phyloP scores from a whole-genome alignment of 495 filamentous ascomycete species.

The Polyplosphaeria fusca region DNA sequence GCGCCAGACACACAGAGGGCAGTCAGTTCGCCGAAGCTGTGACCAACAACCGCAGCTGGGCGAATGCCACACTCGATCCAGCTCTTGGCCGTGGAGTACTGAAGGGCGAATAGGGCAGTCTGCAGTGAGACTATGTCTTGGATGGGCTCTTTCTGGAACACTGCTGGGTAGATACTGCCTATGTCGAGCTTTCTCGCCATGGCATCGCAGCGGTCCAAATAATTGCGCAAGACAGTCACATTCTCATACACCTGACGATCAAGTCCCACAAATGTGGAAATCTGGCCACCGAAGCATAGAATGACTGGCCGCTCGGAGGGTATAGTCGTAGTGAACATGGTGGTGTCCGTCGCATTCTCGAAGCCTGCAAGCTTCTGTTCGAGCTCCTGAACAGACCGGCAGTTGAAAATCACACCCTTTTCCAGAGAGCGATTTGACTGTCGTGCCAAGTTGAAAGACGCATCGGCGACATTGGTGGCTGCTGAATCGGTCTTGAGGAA shows the following conservation, averaged over 20 bases:
- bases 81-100: slow-evolving; percentile 47
- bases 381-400: neutral
- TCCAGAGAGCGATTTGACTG: neutral
- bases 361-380: neutral
- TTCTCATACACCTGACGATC: neutral
- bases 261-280: neutral
- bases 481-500: neutral
- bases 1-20: slow-evolving; percentile 24
- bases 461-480: neutral
- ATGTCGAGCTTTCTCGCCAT: neutral
- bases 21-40: slow-evolving; percentile 41
- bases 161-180: neutral
- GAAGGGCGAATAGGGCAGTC: slow-evolving; percentile 44
- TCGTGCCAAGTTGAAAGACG: neutral
- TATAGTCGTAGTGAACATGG: neutral
- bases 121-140: slow-evolving; percentile 11
- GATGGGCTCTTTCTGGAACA: slow-evolving; percentile 7
- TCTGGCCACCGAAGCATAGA: slow-evolving; percentile 19
- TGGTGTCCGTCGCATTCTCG: neutral
- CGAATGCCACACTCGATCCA: slow-evolving; percentile 50
- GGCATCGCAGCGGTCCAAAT: slow-evolving; percentile 30
- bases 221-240: slow-evolving; percentile 47
- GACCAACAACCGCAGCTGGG: slow-evolving; percentile 47
- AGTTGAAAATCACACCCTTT: neutral
- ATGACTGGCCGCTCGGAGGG: slow-evolving; percentile 3